A percentile compares a stretch with the other conserved stretches of the same genome.
Conservation (phyloP, 805 yeast genomes). For the Yamadazyma philogaea region DNA sequence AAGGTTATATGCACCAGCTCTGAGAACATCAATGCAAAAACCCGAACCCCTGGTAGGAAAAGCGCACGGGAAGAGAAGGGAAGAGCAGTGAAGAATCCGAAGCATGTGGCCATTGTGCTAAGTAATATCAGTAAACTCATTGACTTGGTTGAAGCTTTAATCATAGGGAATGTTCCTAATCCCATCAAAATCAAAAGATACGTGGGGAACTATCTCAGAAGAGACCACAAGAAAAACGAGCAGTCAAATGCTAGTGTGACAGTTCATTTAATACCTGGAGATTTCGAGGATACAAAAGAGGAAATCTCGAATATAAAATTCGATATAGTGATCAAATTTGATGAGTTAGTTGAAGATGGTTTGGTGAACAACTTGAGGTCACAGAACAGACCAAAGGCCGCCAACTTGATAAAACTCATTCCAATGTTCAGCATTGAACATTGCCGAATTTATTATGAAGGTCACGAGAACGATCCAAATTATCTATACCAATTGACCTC, state of each 20-base stretch:
- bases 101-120: constrained; percentile 68
- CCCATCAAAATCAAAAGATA: constrained; percentile 43
- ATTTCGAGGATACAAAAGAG: constrained; percentile 16
- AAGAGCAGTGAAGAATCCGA: constrained; percentile 16
- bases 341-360: constrained; percentile 47
- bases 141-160: constrained; percentile 70
- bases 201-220: constrained; percentile 45
- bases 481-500: constrained; percentile 70
- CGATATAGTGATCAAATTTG: constrained; percentile 63
- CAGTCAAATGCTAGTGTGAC: constrained; percentile 13
- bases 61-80: constrained; percentile 1
- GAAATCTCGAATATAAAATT: constrained; percentile 29
- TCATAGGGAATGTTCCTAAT: constrained; percentile 53
- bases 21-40: neutral
- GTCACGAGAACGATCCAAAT: constrained; percentile 21
- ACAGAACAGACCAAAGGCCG: constrained; percentile 29
- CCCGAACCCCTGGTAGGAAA: neutral
- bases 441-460: constrained; percentile 49
- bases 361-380: constrained; percentile 25
- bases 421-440: constrained; percentile 85
- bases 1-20: constrained; percentile 42
- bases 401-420: constrained; percentile 66
- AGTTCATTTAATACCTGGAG: constrained; percentile 45
- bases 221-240: constrained; percentile 17
- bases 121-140: constrained; percentile 60